Evolutionary conservation across 2,329 filamentous ascomycete genomes (phyloP).

Genomic region (Mycosphaerelloides madeirae): DNA sequence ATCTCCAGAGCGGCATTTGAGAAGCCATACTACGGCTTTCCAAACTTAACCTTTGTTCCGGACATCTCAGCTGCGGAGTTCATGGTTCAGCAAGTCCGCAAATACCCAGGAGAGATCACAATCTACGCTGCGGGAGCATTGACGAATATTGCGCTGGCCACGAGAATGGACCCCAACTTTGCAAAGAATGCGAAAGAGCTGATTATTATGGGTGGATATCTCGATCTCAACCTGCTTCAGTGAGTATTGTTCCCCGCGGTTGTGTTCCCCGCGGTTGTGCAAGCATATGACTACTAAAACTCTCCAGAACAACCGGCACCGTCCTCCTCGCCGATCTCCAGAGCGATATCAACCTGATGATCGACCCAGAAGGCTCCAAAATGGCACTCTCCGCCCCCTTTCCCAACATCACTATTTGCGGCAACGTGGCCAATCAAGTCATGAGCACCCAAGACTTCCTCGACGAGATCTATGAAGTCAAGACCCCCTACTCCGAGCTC

Average conservation of each 20-base stretch:
- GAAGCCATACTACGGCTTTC: slow-evolving; percentile 44
- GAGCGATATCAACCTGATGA: slow-evolving; percentile 47
- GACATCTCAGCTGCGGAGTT: slow-evolving; percentile 42
- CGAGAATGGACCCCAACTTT: slow-evolving; percentile 45
- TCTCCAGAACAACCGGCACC: slow-evolving; percentile 21
- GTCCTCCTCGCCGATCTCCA: slow-evolving; percentile 26
- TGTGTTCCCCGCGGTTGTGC: too few species aligned
- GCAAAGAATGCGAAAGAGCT: slow-evolving; percentile 44
- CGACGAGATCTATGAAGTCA: slow-evolving; percentile 36
- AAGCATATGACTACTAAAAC: too few species aligned
- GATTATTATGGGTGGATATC: slow-evolving; percentile 49
- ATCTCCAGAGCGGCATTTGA: slow-evolving; percentile 40
- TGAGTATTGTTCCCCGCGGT: too few species aligned
- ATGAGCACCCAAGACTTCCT: slow-evolving; percentile 38
- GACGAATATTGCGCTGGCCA: slow-evolving; percentile 48
- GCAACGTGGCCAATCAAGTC: slow-evolving; percentile 48
- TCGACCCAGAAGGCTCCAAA: slow-evolving; percentile 49
- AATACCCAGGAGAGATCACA: slow-evolving; percentile 47
- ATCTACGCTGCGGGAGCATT: slow-evolving; percentile 46
- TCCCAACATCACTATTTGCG: slow-evolving; percentile 42
- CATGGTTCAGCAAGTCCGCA: slow-evolving; percentile 44
- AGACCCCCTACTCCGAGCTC: slow-evolving; percentile 37
- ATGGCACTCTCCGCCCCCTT: slow-evolving; percentile 47
- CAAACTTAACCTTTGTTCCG: slow-evolving; percentile 39
- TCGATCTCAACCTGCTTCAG: slow-evolving; percentile 37